phyloP scores from a whole-genome alignment of 176 grass and related monocot genomes.

The Chloris gayana region DNA sequence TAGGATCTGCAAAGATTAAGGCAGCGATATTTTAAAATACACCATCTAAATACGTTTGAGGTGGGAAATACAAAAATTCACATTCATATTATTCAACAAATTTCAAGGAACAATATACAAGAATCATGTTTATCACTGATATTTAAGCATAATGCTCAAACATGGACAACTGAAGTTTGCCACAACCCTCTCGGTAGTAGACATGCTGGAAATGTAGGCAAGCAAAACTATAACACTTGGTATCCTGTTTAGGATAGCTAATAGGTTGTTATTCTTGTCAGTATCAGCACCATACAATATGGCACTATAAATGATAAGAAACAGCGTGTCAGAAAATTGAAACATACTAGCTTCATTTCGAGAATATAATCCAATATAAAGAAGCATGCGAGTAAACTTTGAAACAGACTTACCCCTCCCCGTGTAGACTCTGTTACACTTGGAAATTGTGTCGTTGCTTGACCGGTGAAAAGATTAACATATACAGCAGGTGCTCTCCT shows the following conservation, averaged over 20 bases:
- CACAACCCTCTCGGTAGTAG: neutral
- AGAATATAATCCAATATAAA: slow-evolving; percentile 16
- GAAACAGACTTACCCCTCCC: slow-evolving; percentile 80
- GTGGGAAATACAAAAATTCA: slow-evolving; percentile 12
- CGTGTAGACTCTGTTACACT: slow-evolving; percentile 57
- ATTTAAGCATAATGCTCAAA: slow-evolving; percentile 12
- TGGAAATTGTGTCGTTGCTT: slow-evolving; percentile 77
- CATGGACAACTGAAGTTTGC: slow-evolving; percentile 12
- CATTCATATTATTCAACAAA: neutral
- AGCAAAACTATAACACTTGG: neutral
- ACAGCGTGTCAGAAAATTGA: neutral
- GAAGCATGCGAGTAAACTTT: slow-evolving; percentile 25
- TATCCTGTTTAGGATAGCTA: neutral
- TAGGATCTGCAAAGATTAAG: slow-evolving; percentile 65
- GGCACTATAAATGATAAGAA: neutral
- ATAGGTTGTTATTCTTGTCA: neutral
- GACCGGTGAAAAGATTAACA: slow-evolving; percentile 84
- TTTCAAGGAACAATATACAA: neutral
- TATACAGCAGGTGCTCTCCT: slow-evolving; percentile 81
- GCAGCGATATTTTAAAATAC: slow-evolving; percentile 2
- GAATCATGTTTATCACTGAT: neutral
- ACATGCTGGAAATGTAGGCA: neutral
- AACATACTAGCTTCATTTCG: neutral
- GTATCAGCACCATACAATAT: neutral
- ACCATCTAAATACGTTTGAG: neutral